Conservation (phyloP, 106 monocot species). For the Dendrobium huoshanense region DNA sequence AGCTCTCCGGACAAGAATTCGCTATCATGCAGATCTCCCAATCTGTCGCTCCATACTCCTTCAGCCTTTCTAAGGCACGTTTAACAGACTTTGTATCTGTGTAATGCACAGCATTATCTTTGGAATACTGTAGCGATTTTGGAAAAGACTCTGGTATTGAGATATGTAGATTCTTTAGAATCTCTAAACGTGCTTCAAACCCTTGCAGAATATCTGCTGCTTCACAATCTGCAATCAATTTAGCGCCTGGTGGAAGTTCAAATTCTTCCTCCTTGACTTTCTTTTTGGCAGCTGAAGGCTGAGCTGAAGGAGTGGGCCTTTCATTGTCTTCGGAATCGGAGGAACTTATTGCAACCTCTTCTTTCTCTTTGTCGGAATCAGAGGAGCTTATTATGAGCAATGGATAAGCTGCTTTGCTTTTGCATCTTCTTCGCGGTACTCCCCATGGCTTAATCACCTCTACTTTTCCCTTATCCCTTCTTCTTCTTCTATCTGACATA, state of each 20-base stretch:
- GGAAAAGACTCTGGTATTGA: constrained; percentile 48
- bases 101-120: constrained; percentile 28
- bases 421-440: no score
- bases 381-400: no score
- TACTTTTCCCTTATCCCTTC: no score
- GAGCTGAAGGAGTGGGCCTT: no score
- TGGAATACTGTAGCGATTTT: constrained; percentile 33
- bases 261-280: no score
- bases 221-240: constrained; percentile 58
- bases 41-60: constrained; percentile 40
- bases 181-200: constrained; percentile 40
- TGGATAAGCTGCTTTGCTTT: no score
- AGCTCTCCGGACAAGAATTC: constrained; percentile 1
- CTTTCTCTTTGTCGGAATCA: no score
- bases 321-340: no score
- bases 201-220: constrained; percentile 43
- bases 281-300: no score
- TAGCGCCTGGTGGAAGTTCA: constrained; percentile 45
- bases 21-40: constrained; percentile 49
- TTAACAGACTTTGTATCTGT: constrained; percentile 25
- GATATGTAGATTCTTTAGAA: constrained; percentile 40
- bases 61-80: constrained; percentile 40
- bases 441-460: no score
- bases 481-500: no score
- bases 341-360: no score